Base-by-base conservation (phyloP, 805 yeast genomes). In the Yarrowia divulgata region DNA sequence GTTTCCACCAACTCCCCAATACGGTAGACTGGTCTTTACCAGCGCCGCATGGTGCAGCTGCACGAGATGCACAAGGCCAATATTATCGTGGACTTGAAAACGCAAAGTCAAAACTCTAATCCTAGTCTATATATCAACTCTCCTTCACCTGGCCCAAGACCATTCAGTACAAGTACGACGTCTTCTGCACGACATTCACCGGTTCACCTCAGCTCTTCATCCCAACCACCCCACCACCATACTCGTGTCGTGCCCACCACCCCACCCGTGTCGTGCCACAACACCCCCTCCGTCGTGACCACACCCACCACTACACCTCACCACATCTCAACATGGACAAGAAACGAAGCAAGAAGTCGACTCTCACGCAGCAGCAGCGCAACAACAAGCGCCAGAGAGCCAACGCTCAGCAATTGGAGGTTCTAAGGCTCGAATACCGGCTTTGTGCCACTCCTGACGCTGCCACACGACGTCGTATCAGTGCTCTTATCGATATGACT, bases 391-490 rank as follows among this genome's bases (percentile, higher is more conserved):
- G 95, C 71, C 87, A 89, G 14, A 81, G 94, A 68, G 93, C 93
- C 1, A 85, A 88, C n/a, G 94, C 97, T 0, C 94, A 89, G 74
- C 92, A 90, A 1, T 81, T 93, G 67, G 88, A 87, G 63, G 82
- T 84, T 55, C 81, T 93, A 62, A 84, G 91, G 52, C 79, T 81
- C 39, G 96, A 90, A 75, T 93, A 91, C 76, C 85, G 84, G 66
- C 81, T 80, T 66, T 90, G 90, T 73, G 89, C 91, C 39, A 90
- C 89, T 73, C 97, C 97, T 0, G 88, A 63, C 14, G 68, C 68
- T 7, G 18, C 29, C 18, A 63, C 68, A 5, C 46, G 68, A 48
- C 45, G 57, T 74, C 84, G 82, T 39, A 87, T 93, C 46, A 87
- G 95, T 48, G 86, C 84, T 1, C 83, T 83, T 71, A 90, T 96